phyloP scores from a whole-genome alignment of 345 rosid species.

The Camelina hispida region DNA sequence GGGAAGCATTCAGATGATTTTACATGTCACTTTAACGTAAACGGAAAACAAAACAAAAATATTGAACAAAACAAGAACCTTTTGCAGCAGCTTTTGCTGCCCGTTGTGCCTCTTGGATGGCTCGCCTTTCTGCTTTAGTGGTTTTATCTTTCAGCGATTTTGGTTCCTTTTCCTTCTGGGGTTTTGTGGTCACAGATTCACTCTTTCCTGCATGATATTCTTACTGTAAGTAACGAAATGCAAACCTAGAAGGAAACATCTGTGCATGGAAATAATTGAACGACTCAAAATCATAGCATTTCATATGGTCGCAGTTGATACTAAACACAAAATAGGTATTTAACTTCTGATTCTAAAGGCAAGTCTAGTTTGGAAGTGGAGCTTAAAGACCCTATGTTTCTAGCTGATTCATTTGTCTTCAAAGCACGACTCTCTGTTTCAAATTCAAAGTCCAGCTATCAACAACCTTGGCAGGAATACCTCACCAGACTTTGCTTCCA shows the following conservation, averaged over 20 bases:
- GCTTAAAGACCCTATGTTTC: not conserved
- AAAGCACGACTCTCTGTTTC: not conserved
- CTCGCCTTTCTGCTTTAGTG: conserved; percentile 75
- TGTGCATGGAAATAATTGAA: conserved; percentile 4
- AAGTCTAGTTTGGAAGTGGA: not conserved
- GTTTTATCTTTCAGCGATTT: conserved; percentile 61
- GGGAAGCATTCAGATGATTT: conserved; percentile 14
- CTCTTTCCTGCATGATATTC: conserved; percentile 50
- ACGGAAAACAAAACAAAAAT: not conserved
- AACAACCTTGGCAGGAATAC: not conserved
- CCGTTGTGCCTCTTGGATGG: conserved; percentile 70
- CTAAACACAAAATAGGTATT: not conserved
- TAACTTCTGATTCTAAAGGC: not conserved
- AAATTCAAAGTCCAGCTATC: not conserved
- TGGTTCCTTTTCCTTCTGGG: conserved; percentile 47
- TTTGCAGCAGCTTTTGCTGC: conserved; percentile 61
- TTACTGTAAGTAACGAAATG: conserved; percentile 26
- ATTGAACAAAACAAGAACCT: conserved; percentile 37
- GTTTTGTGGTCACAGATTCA: conserved; percentile 38
- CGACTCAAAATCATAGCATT: conserved; percentile 12
- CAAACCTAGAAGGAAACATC: conserved; percentile 20
- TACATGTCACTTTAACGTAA: not conserved
- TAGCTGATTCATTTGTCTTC: not conserved
- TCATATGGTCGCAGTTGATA: not conserved
- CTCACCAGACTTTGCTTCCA: not conserved